Base-by-base conservation (phyloP, 805 yeast genomes). In the Nematodospora valgi region DNA sequence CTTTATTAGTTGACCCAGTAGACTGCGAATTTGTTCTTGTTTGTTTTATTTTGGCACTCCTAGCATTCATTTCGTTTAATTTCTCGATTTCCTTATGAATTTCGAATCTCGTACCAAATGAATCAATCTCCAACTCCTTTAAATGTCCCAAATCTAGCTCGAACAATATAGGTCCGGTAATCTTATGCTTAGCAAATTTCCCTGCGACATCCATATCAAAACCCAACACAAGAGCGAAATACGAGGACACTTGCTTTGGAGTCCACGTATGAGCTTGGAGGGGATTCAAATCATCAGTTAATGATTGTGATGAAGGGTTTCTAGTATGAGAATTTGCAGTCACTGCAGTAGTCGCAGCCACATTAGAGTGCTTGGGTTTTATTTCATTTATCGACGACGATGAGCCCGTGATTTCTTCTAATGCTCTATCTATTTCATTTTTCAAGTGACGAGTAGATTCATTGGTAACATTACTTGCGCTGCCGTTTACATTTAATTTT, bases 21-120 rank as follows among this genome's bases (percentile, higher is more conserved):
- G 35, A 26, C 14, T 25, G 24, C 4, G 41, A 38, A 27, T 70
- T 68, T 62, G 39, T 57, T 56, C 32, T 58, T 47, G 20, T 48
- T 40, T 16, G 47, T 39, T 38, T 38, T n/a, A 29, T 11, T 25
- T 31, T 36, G 9, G 21, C 23, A 13, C 29, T 32, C 23, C 35
- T 31, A 15, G 29, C 8, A 23, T 26, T 17, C 18, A 40, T 46
- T 36, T 56, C 52, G 40, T 69, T 70, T 48, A 83, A 63, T 23
- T 78, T 74, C 55, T 86, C 95, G 48, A 93, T 91, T 54, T 86
- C 95, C 53, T 87, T 88, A 59, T 78, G 81, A 30, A 93, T 77
- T 56, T 89, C 96, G 59, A 88, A 93, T 44, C 99, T 74, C 0
- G 96, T 89, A 18, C 99, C 99, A 64, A 93, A 93, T 4, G 95